Evolutionary conservation across 2,329 filamentous ascomycete species (phyloP), one percentile per base, ranked within the genome.

Genomic region (Cladophialophora exuberans): DNA sequence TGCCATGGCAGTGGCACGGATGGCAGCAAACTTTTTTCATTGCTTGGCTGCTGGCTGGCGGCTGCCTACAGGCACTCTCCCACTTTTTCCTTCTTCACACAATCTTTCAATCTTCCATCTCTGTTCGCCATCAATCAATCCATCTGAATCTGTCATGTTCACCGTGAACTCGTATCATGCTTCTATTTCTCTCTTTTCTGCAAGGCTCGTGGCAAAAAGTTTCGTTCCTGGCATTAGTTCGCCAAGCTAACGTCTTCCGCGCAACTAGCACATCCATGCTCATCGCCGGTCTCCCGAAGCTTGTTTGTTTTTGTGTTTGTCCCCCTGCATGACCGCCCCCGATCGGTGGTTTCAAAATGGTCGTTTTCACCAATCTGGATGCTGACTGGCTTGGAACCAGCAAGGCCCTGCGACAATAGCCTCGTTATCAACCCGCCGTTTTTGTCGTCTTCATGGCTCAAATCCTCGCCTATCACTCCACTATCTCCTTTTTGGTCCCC

Each of bases 361-460:
- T 7, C 23, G 20, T 49, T 35, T 28, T 39, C 39, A 33, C 46
- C 46, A 49, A 30, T 41, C 46, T 41, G 46, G 35, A 30, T 38
- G 46, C 46, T 49, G 46, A 49, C 46, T 49, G 46, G 46, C 46
- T 49, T 49, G 23, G 35, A 26, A 20, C 11, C 13, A 10, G 28
- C 46, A 36, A 41, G 46, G 35, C 25, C 33, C 33, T 49, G 46
- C 33, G 52, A 52, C 56, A 53, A 23, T 61, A 54, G 59, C 56
- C 46, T 39, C 35, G 33, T 49, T 20, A 20, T 20, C 26, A 51
- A 51, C 25, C 28, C 22, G 35, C 48, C 7, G n/a, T n/a, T n/a
- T n/a, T n/a, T n/a, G n/a, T n/a, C n/a, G n/a, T n/a, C n/a, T n/a
- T 25, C 13, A 7, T 18, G 6, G 11, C 22, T 13, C 22, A 20